Evolutionary conservation across 495 filamentous ascomycete genomes (phyloP).

Genomic region (Trichoderma asperelloides): DNA sequence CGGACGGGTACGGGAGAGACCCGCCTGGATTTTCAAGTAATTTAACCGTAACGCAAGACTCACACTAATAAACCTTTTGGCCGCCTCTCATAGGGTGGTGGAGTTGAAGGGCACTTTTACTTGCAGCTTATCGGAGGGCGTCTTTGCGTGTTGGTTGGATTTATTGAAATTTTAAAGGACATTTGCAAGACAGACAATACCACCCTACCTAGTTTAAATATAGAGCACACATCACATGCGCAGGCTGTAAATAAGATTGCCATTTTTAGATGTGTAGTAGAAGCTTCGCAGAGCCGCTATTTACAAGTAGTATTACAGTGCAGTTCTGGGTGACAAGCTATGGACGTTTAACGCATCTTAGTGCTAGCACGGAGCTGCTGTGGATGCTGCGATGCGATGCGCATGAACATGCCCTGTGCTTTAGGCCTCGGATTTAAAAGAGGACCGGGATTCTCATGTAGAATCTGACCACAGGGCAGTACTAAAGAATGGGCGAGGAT

Average conservation of each 20-base stretch:
- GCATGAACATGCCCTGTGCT: constrained; percentile 2
- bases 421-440: background rate
- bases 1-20: background rate
- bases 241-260: background rate
- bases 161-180: no score
- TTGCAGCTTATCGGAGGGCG: no score
- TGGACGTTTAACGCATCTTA: background rate
- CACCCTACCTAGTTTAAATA: no score
- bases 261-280: background rate
- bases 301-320: no score
- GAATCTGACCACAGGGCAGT: background rate
- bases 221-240: no score
- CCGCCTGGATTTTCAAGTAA: background rate
- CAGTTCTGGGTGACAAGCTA: background rate
- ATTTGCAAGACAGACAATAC: no score
- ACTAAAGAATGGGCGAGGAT: background rate
- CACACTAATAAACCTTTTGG: background rate
- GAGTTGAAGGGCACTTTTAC: background rate
- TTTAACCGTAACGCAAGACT: constrained; percentile 1
- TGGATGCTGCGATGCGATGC: background rate
- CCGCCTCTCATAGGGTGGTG: background rate
- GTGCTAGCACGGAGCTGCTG: background rate
- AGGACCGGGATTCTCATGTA: background rate
- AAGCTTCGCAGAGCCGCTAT: background rate
- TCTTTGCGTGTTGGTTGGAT: no score